Conservation (phyloP, 1,284 basidiomycete genomes). For the Pyrrhoderma lamaoense region DNA sequence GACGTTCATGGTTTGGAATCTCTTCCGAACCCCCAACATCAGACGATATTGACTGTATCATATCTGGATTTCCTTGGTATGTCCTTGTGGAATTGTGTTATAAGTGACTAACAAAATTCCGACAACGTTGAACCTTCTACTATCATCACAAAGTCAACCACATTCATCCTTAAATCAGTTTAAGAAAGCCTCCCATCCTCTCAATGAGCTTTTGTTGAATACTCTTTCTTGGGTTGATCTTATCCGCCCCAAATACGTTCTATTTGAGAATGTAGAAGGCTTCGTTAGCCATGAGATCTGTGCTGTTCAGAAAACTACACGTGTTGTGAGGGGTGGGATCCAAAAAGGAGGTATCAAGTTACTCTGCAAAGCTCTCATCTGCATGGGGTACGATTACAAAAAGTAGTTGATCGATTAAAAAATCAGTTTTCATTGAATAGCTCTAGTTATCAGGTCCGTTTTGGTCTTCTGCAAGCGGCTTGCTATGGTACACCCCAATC, state of each 20-base stretch:
- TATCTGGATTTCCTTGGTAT: conserved; percentile 70
- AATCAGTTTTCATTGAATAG: conserved; percentile 2
- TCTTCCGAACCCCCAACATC: conserved; percentile 39
- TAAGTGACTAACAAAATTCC: too few relatives aligned
- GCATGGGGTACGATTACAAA: conserved; percentile 45
- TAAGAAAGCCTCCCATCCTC: conserved; percentile 39
- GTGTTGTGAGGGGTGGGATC: conserved; percentile 52
- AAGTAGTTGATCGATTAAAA: neutral
- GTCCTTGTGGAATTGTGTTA: conserved; percentile 15
- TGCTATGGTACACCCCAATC: conserved; percentile 69
- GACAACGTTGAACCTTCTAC: neutral
- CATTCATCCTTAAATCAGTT: conserved; percentile 44
- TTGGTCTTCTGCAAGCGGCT: conserved; percentile 56
- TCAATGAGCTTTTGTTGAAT: conserved; percentile 50
- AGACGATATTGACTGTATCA: conserved; percentile 50
- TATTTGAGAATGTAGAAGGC: conserved; percentile 70
- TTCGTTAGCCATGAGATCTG: conserved; percentile 53
- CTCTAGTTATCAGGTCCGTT: conserved; percentile 59
- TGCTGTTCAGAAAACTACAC: conserved; percentile 38
- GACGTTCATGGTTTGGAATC: conserved; percentile 29
- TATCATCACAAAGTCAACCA: conserved; percentile 36
- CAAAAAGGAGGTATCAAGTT: conserved; percentile 63
- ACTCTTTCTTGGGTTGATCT: conserved; percentile 60
- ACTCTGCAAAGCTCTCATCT: conserved; percentile 43
- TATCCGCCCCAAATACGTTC: conserved; percentile 48